These are phyloP conservation scores for Talaromyces liani DNA, from an alignment of 495 filamentous ascomycete genomes.

Conservation along the genomic window DNA sequence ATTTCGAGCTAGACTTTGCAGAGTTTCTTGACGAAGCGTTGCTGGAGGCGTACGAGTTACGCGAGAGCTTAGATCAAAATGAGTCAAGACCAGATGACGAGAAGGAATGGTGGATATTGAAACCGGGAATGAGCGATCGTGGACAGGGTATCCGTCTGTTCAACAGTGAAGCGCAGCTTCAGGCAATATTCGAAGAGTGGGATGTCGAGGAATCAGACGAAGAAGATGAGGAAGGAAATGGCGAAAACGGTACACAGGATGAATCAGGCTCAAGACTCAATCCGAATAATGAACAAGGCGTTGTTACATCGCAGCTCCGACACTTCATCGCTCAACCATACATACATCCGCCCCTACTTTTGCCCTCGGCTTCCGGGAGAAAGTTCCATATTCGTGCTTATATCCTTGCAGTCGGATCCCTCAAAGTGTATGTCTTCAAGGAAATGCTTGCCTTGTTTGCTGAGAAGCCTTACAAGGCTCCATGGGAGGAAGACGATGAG, in stretches of 20 bases:
- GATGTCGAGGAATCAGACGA: constrained; percentile 52
- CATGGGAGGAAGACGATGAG: constrained; percentile 38
- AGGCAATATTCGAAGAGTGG: constrained; percentile 83
- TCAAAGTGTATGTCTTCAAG: constrained; percentile 80
- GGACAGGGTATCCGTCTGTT: constrained; percentile 91
- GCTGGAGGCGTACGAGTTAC: constrained; percentile 78
- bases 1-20: constrained; percentile 91
- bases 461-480: constrained; percentile 51
- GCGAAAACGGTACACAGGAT: constrained; percentile 19
- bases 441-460: constrained; percentile 93
- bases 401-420: constrained; percentile 67
- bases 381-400: constrained; percentile 97
- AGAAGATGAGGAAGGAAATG: constrained; percentile 28
- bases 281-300: constrained; percentile 29
- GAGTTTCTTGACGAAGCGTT: constrained; percentile 95
- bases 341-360: constrained; percentile 78
- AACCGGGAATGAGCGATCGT: constrained; percentile 93
- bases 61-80: constrained; percentile 66
- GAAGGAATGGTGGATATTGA: constrained; percentile 94
- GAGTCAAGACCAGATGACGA: constrained; percentile 36
- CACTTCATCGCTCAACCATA: constrained; percentile 97
- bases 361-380: constrained; percentile 51
- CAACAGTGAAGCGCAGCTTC: constrained; percentile 69
- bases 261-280: constrained; percentile 6
- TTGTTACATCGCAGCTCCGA: constrained; percentile 83